Evolutionary conservation across 108 stramenopile genomes (phyloP).

Genomic region (Fistulifera solaris): DNA sequence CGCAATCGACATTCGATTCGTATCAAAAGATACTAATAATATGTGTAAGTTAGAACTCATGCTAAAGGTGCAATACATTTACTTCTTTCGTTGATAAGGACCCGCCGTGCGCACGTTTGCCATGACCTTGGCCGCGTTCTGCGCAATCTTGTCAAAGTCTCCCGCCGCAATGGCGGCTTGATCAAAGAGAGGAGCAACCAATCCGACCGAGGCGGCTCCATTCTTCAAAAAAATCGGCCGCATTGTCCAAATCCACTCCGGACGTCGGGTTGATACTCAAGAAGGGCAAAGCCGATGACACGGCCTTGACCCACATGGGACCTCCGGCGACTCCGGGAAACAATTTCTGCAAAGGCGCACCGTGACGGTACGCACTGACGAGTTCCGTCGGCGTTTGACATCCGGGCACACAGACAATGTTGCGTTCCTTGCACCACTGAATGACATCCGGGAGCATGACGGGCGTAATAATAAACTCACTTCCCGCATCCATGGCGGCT

Average conservation of each 20-base stretch:
- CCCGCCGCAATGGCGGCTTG: slow-evolving; percentile 54
- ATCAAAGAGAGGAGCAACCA: slow-evolving; percentile 80
- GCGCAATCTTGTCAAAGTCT: slow-evolving; percentile 71
- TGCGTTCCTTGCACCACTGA: slow-evolving; percentile 62
- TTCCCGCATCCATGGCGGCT: slow-evolving; percentile 65
- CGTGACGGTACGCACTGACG: slow-evolving; percentile 55
- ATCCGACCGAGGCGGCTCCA: slow-evolving; percentile 72
- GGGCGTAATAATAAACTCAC: slow-evolving; percentile 77
- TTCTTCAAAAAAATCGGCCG: slow-evolving; percentile 59
- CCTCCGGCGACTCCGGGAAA: slow-evolving; percentile 84
- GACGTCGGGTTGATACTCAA: slow-evolving; percentile 76
- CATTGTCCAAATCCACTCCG: slow-evolving; percentile 79
- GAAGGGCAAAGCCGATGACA: slow-evolving; percentile 65
- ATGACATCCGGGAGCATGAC: slow-evolving; percentile 82
- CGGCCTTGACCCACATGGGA: slow-evolving; percentile 79
- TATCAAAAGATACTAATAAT: no score
- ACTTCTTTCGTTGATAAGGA: slow-evolving; percentile 64
- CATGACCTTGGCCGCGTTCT: slow-evolving; percentile 78
- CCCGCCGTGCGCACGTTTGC: slow-evolving; percentile 65
- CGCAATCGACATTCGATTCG: no score
- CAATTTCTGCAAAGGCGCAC: slow-evolving; percentile 80
- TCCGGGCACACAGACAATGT: slow-evolving; percentile 76
- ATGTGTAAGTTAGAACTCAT: no score
- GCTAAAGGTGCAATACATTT: no score
- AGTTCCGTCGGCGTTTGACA: slow-evolving; percentile 83